Base-by-base conservation (phyloP, 2,329 filamentous ascomycete species). In the Colletotrichum sojae region DNA sequence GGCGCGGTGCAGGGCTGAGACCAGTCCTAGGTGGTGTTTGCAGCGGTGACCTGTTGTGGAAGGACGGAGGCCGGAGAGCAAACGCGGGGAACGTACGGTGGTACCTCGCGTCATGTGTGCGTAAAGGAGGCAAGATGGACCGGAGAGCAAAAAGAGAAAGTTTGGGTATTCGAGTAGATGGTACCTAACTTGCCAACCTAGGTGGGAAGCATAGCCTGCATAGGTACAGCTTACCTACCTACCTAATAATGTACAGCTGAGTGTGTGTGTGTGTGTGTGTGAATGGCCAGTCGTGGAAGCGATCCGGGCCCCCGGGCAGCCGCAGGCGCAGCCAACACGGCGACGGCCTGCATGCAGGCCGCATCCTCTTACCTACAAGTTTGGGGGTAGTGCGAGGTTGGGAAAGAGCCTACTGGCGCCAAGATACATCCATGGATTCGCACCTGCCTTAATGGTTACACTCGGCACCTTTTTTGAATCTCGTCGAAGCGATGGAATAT, bases 291-390 rank as follows among this genome's bases (percentile, higher is more conserved):
- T 54, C 55, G 49, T 67, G 62, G 67, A 61, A 67, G 25, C n/a
- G 55, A 69, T 55, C 67, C 67, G 67, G 56, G 67, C 62, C 45
- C 57, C 67, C 67, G 67, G 55, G 27, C 43, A 58, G 64, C 27
- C 56, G 46, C 58, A 52, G 46, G 53, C 18, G 48, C 49, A 55
- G 51, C 60, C 60, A 63, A 46, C 52, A 48, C 49, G 15, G 13
- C 16, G 39, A 45, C 10, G 18, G 39, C 22, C 20, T 65, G 48
- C 54, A 69, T 61, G 45, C 67, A 53, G 40, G 16, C 36, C 49
- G 66, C 59, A 62, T 61, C 58, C 39, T 53, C 31, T 61, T 61
- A 61, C 58, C 58, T 52, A 61, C 36, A 10, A 53, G 25, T 60
- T 52, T 52, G 31, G 31, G 31, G 8, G 31, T 36, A 36, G 31